Conservation (phyloP, 352 stramenopile genomes). For the Globisporangium lucens region DNA sequence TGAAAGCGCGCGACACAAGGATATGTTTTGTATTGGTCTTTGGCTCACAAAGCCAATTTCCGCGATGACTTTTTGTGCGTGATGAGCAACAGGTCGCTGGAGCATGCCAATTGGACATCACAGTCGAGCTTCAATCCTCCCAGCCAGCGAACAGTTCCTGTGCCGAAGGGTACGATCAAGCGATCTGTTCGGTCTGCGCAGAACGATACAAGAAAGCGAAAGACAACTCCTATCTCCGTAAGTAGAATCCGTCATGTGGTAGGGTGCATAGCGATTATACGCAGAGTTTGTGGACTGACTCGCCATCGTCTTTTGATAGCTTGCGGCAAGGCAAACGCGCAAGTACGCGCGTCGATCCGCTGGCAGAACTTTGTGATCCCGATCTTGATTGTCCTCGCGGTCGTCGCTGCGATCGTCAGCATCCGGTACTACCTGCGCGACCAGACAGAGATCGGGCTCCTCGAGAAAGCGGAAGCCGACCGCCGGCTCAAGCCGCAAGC, state of each 20-base stretch:
- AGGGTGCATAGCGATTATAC: neutral
- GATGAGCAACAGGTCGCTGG: slow-evolving; percentile 25
- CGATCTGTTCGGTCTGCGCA: slow-evolving; percentile 69
- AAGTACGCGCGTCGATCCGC: slow-evolving; percentile 45
- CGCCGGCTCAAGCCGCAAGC: slow-evolving; percentile 35
- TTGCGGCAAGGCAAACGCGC: slow-evolving; percentile 45
- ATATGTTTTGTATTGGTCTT: too few species aligned
- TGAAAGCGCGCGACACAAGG: too few species aligned
- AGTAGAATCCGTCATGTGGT: slow-evolving; percentile 15
- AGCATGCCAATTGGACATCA: slow-evolving; percentile 51
- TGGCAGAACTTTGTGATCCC: slow-evolving; percentile 81
- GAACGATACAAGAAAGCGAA: slow-evolving; percentile 49
- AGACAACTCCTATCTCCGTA: slow-evolving; percentile 58
- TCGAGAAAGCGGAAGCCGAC: slow-evolving; percentile 61
- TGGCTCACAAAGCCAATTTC: too few species aligned
- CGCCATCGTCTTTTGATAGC: slow-evolving; percentile 18
- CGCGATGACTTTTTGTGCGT: neutral
- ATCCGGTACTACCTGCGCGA: slow-evolving; percentile 57
- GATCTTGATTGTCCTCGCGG: slow-evolving; percentile 34
- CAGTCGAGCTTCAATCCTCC: slow-evolving; percentile 25
- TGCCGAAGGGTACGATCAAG: slow-evolving; percentile 44
- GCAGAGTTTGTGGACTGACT: neutral
- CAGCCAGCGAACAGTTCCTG: slow-evolving; percentile 33
- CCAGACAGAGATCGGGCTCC: slow-evolving; percentile 53
- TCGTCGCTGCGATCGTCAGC: slow-evolving; percentile 30